Conservation (phyloP, 2,329 filamentous ascomycete genomes). For the Diaporthe ilicicola region DNA sequence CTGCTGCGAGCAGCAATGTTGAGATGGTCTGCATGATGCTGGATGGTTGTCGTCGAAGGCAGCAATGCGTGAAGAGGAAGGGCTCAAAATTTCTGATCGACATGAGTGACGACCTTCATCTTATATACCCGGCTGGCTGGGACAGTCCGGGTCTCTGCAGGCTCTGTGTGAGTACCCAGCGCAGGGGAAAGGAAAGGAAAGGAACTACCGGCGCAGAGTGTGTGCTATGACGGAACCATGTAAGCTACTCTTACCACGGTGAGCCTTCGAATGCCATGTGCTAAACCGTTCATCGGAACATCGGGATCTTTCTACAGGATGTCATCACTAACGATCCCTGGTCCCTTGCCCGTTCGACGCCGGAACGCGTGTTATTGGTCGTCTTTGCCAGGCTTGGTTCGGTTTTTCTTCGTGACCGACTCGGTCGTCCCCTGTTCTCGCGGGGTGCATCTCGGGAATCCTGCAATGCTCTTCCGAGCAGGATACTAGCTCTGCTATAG, state of each 20-base stretch:
- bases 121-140: not conserved
- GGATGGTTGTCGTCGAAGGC: slow-evolving; percentile 25
- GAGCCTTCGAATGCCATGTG: not conserved
- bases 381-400: not conserved
- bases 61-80: slow-evolving; percentile 14
- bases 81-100: not conserved
- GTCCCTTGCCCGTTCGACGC: not conserved
- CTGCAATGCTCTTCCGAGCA: slow-evolving; percentile 15
- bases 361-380: not conserved
- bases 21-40: slow-evolving; percentile 28
- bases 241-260: not conserved
- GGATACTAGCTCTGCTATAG: not conserved
- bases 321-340: slow-evolving; percentile 6
- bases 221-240: slow-evolving; percentile 9
- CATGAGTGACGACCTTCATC: not conserved
- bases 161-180: not conserved
- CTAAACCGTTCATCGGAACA: slow-evolving; percentile 12
- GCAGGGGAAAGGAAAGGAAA: no score
- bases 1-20: slow-evolving; percentile 25
- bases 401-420: not conserved
- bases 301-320: not conserved
- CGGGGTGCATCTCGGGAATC: slow-evolving; percentile 5
- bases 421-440: slow-evolving; percentile 11
- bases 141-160: not conserved
- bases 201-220: not conserved